Base-by-base conservation (phyloP, 2,329 filamentous ascomycete genomes). In the Amauroascus niger region DNA sequence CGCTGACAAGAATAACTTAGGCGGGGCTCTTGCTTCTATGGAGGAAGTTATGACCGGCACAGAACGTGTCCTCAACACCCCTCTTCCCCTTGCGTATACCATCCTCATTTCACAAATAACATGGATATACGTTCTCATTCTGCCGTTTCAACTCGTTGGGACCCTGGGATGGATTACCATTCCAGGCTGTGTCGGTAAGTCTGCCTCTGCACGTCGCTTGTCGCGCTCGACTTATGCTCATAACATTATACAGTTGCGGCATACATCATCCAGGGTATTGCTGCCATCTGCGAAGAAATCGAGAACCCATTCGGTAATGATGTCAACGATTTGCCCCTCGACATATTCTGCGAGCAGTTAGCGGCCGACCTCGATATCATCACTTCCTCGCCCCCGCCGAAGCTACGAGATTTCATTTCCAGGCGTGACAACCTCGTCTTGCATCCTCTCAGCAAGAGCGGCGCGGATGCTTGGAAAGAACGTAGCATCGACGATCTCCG, bases 41-140 rank as follows among this genome's bases (percentile, higher is more conserved):
- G 87, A 86, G 64, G 88, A 94, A 59, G 79, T 83, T 53, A 74
- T 88, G 60, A 80, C 80, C 14, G 82, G 83, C 55, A 82, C 82
- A 46, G 87, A 93, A 64, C 84, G 88, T 58, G 83, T 94, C 18
- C 79, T 91, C 30, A 86, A 84, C 67, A 94, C 88, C 0, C 88
- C 88, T 1, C 78, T 94, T 0, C 88, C 88, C 1, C 79, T 88
- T 53, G 88, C 87, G 45, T 94, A 94, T 73, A 82, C 80, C 59
- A 93, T 94, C 62, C 81, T 87, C 62, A 90, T 93, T 66, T 82
- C 83, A 18, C 88, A 94, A 67, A 91, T 93, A 64, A 88, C 88
- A 30, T 90, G 86, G 81, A 79, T 89, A 49, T 94, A 93, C 70
- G 82, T 93, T 51, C 71, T 88, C 61, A 76, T 88, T 30, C 77